A percentile compares a stretch with the other conserved stretches of the same genome.
Conservation (phyloP, 768 basidiomycete species). For the Tulasnella sp. region DNA sequence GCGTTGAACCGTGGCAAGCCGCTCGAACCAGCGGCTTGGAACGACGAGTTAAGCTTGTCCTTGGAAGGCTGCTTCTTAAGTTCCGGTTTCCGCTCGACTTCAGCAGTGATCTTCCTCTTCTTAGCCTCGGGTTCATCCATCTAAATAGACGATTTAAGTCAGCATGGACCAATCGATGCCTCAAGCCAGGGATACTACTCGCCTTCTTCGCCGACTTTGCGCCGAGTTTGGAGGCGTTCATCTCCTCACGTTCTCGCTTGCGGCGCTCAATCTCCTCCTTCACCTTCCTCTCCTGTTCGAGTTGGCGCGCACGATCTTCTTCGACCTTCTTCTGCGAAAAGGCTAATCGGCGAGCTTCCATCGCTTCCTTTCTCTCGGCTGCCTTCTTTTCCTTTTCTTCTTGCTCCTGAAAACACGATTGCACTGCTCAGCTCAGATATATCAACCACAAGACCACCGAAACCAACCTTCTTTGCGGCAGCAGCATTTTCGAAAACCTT, state of each 20-base stretch:
- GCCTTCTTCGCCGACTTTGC: constrained; percentile 56
- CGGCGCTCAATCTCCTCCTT: constrained; percentile 72
- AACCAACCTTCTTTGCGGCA: constrained; percentile 80
- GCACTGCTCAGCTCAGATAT: constrained; percentile 6
- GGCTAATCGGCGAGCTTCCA: constrained; percentile 74
- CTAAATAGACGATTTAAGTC: constrained; percentile 34
- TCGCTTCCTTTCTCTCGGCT: constrained; percentile 60
- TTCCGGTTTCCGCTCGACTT: constrained; percentile 50
- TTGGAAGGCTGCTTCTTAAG: constrained; percentile 59
- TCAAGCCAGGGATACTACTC: too few relatives aligned
- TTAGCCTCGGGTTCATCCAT: constrained; percentile 55
- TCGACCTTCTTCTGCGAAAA: constrained; percentile 70
- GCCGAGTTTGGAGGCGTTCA: constrained; percentile 53
- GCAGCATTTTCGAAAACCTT: constrained; percentile 63
- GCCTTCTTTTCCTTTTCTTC: constrained; percentile 80
- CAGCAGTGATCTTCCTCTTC: constrained; percentile 60
- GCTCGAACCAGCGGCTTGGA: constrained; percentile 20
- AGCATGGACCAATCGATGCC: neutral
- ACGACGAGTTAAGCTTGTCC: constrained; percentile 42
- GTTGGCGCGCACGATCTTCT: constrained; percentile 60
- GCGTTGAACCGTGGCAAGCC: constrained; percentile 32
- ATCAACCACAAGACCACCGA: neutral
- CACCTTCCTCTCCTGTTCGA: constrained; percentile 65
- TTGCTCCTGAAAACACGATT: constrained; percentile 62
- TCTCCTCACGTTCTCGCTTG: constrained; percentile 80